Evolutionary conservation across 1,284 basidiomycete genomes (phyloP), one percentile per base, ranked within the genome.

Genomic region (Tilletia caries): DNA sequence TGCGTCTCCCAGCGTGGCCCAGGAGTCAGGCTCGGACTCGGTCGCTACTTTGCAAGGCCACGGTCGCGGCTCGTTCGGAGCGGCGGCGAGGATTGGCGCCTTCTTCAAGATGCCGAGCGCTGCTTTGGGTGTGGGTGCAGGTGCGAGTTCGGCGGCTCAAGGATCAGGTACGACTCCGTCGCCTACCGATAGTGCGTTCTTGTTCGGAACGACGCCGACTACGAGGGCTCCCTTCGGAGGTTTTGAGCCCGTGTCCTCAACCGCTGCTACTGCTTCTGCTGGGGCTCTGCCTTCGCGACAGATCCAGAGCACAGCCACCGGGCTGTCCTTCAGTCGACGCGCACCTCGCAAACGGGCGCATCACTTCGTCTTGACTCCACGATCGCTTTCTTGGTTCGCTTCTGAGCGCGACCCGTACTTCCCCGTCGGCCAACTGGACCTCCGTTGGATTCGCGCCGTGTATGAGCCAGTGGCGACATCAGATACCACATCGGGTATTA

Each of bases 371-470:
- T 71, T 79, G 25, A 72, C 71, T 58, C 74, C 71, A 2, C 72
- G 78, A 37, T 71, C 74, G 65, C 71, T 79, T 25, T 79, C 77
- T 70, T 80, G 79, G 79, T 78, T 72, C 70, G 77, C 76, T 33
- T 77, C 71, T 64, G 69, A 76, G 37, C 74, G 93, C 89, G 93
- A 98, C 77, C 94, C 93, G 0, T 98, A 97, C 84, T 98, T 98
- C 83, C 92, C 95, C 6, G 91, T 94, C 75, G 95, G 94, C 27
- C 94, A 96, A 70, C 88, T 96, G 41, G 93, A 96, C 78, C 86
- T 98, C 37, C 91, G 94, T 25, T 60, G 54, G 54, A 32, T 60
- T 18, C 54, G 54, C 73, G 96, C 97, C 83, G 91, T 92, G 2
- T 91, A 92, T 44, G 89, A 90, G 27, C 93, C 95, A 79, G 94